Evolutionary conservation across 148 eudicot species (phyloP).

Genomic region (Heliosperma pusillum): DNA sequence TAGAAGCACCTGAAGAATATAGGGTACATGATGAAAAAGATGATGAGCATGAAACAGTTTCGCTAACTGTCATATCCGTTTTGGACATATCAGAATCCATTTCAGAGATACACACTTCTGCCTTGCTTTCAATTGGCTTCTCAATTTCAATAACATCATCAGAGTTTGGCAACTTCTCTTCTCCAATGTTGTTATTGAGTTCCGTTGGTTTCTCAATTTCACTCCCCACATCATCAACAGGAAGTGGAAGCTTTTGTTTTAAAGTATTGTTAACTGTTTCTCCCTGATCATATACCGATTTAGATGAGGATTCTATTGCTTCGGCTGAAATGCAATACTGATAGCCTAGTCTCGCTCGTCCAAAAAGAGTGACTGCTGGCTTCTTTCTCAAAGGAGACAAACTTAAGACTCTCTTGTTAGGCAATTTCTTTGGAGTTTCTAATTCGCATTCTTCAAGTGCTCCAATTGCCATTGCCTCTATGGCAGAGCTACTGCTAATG

Average conservation of each 20-base stretch:
- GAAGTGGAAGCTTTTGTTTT: slow-evolving; percentile 6
- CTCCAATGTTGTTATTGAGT: slow-evolving; percentile 10
- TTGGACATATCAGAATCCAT: slow-evolving; percentile 14
- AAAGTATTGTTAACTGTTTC: slow-evolving; percentile 1
- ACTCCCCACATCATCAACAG: slow-evolving; percentile 23
- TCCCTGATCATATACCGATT: slow-evolving; percentile 1
- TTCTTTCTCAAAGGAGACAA: slow-evolving; percentile 49
- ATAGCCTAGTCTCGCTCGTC: slow-evolving; percentile 72
- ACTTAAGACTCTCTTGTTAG: slow-evolving; percentile 28
- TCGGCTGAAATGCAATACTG: slow-evolving; percentile 35
- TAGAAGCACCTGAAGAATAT: slow-evolving; percentile 20
- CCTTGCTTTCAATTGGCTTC: slow-evolving; percentile 25
- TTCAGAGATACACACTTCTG: slow-evolving; percentile 23
- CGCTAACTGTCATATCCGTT: slow-evolving; percentile 21
- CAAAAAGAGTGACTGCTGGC: slow-evolving; percentile 62
- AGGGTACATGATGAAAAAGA: not conserved
- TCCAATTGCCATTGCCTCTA: slow-evolving; percentile 17
- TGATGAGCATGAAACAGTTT: slow-evolving; percentile 24
- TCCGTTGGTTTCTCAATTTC: slow-evolving; percentile 22
- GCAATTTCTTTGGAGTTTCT: slow-evolving; percentile 29
- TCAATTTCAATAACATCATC: slow-evolving; percentile 24
- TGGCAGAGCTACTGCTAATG: slow-evolving; percentile 22
- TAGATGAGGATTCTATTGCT: slow-evolving; percentile 21
- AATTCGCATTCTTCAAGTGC: slow-evolving; percentile 31
- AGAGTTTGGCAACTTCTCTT: slow-evolving; percentile 3